Base-by-base conservation (phyloP, 1,139 yeast genomes). In the Ashbya aceris region DNA sequence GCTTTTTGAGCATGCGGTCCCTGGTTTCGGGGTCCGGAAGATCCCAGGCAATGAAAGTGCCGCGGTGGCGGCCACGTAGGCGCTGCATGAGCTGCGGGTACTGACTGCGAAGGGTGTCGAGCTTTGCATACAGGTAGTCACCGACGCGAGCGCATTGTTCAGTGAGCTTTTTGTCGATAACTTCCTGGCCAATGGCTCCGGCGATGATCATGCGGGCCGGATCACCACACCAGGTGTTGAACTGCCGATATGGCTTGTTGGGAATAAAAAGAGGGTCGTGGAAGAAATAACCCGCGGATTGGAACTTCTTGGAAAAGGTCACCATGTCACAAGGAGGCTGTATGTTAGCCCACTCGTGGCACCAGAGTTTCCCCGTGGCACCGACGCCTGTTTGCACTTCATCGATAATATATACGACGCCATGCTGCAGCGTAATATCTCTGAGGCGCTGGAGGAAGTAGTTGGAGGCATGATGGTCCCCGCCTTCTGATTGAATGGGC, bases 221-320 rank as follows among this genome's bases (percentile, higher is more conserved):
- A 59, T 81, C 87, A 55, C 87, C 89, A 65, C 86, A 80, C 89
- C 89, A 81, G 48, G 89, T 81, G 72, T 81, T 81, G 69, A 81
- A 81, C 61, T 80, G 87, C 66, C 87, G 74, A 66, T 76, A 80
- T 8, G 87, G 76, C 51, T 68, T 69, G 51, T 71, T 73, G 48
- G 84, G 84, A 54, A 76, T 71, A 52, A 79, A 73, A 41, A 70
- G 68, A 29, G 76, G 76, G 61, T 80, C 77, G 50, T 71, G 74
- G 72, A 77, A 81, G 68, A 74, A 81, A 66, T 79, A 81, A 37
- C 89, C 89, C 8, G 87, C 87, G 45, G 83, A 77, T 64, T 81
- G 89, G 72, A 80, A 79, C 61, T 81, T 80, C 64, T 81, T 81
- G 47, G 85, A 78, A 61, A 81, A 81, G 1, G 87, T 77, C 41